Evolutionary conservation across 176 grass and related monocot genomes (phyloP).

Genomic region (Eleusine indica): DNA sequence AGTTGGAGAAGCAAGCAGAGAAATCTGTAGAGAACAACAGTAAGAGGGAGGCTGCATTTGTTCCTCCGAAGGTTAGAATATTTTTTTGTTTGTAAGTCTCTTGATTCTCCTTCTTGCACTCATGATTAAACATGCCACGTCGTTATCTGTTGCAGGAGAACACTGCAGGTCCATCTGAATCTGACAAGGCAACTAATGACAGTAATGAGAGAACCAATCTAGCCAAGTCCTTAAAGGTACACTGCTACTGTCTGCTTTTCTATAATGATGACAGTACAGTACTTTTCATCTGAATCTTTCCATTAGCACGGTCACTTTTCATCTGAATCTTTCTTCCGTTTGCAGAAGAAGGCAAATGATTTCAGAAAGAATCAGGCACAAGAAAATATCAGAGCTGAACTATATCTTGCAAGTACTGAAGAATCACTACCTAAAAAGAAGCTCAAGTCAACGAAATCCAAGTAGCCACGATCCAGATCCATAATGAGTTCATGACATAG

Average conservation of each 20-base stretch:
- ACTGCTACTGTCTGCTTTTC: conserved; percentile 6
- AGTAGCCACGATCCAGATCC: conserved; percentile 15
- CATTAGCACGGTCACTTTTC: neutral
- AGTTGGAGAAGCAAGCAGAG: conserved; percentile 85
- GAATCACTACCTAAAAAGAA: conserved; percentile 58
- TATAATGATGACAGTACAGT: neutral
- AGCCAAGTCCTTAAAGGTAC: conserved; percentile 87
- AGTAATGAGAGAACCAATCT: conserved; percentile 52
- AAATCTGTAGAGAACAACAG: conserved; percentile 89
- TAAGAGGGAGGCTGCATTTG: conserved; percentile 82
- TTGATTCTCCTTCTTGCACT: neutral
- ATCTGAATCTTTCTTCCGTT: conserved; percentile 7
- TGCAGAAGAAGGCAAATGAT: conserved; percentile 88
- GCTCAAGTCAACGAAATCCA: conserved; percentile 53
- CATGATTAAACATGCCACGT: conserved; percentile 16
- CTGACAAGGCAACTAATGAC: conserved; percentile 49
- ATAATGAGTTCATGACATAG: neutral
- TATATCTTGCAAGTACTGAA: conserved; percentile 68
- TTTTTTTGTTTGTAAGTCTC: neutral
- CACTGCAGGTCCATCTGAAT: conserved; percentile 38
- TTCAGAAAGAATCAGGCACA: conserved; percentile 61
- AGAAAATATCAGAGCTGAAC: conserved; percentile 56
- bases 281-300: neutral
- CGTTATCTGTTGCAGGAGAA: conserved; percentile 64
- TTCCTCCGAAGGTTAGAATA: conserved; percentile 77